phyloP scores from a whole-genome alignment of 1,284 basidiomycete genomes.

The Tylopilus sp. region DNA sequence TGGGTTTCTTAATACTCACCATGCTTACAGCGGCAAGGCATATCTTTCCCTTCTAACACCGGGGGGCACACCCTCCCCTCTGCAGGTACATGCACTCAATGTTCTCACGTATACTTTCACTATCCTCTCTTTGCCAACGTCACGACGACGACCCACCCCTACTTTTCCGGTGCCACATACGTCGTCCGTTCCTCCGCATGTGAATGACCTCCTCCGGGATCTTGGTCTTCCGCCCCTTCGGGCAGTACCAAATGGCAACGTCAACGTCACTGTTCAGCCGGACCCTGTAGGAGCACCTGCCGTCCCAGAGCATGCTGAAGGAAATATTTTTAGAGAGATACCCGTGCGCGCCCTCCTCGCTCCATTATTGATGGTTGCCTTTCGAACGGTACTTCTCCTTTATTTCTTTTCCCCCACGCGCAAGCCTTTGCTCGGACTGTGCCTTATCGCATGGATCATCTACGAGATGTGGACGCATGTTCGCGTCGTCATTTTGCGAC shows the following conservation, averaged over 20 bases:
- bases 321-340: conserved; percentile 37
- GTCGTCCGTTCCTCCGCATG: conserved; percentile 33
- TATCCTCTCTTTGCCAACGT: conserved; percentile 39
- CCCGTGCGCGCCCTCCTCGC: conserved; percentile 50
- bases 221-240: conserved; percentile 55
- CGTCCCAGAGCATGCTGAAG: conserved; percentile 21
- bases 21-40: conserved; percentile 46
- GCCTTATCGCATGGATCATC: conserved; percentile 65
- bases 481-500: conserved; percentile 48
- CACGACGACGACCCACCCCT: conserved; percentile 30
- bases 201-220: conserved; percentile 60
- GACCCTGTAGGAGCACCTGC: conserved; percentile 17
- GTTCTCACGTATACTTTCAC: conserved; percentile 71
- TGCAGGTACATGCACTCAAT: conserved; percentile 64
- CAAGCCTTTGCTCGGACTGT: conserved; percentile 65
- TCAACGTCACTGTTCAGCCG: conserved; percentile 20
- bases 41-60: conserved; percentile 56
- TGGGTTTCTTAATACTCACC: conserved; percentile 7
- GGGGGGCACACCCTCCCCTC: conserved; percentile 49
- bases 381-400: conserved; percentile 67
- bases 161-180: conserved; percentile 9
- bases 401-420: conserved; percentile 77
- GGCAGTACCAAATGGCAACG: conserved; percentile 32
- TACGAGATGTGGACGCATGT: conserved; percentile 78
- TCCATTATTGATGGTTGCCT: conserved; percentile 61